Evolutionary conservation across 2,329 filamentous ascomycete species (phyloP).

Genomic region (Coniella lustricola): DNA sequence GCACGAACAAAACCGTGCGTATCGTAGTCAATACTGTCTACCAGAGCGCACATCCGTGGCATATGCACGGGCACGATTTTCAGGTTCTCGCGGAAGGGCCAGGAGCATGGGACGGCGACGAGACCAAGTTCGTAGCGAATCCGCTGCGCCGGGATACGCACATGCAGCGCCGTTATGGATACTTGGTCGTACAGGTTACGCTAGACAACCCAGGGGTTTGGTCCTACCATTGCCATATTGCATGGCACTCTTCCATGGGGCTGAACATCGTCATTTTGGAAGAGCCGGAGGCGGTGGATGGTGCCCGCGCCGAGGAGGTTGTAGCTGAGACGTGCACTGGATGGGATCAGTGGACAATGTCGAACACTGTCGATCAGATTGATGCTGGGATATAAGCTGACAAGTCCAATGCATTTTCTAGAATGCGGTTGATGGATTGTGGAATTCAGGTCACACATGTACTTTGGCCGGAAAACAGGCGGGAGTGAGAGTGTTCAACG

Average conservation of each 20-base stretch:
- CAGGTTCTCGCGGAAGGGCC: neutral
- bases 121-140: neutral
- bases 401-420: too few species aligned
- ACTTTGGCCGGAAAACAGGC: too few species aligned
- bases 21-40: slow-evolving; percentile 2
- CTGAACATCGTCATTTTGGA: neutral
- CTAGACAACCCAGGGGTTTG: slow-evolving; percentile 2
- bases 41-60: slow-evolving; percentile 1
- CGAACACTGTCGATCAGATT: neutral
- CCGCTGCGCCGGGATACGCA: neutral
- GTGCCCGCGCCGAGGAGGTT: neutral
- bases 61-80: slow-evolving; percentile 4
- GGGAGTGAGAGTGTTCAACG: too few species aligned
- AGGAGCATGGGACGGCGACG: slow-evolving; percentile 2
- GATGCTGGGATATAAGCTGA: neutral
- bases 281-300: neutral
- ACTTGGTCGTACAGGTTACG: slow-evolving; percentile 1
- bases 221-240: slow-evolving; percentile 1
- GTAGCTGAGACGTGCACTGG: neutral
- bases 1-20: neutral
- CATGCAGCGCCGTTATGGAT: neutral
- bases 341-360: neutral
- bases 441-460: too few species aligned
- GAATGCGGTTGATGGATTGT: too few species aligned
- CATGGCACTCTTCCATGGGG: slow-evolving; percentile 3